These are phyloP conservation scores for Botrytis galanthina DNA, from an alignment of 2,329 filamentous ascomycete genomes.

Conservation along the genomic window DNA sequence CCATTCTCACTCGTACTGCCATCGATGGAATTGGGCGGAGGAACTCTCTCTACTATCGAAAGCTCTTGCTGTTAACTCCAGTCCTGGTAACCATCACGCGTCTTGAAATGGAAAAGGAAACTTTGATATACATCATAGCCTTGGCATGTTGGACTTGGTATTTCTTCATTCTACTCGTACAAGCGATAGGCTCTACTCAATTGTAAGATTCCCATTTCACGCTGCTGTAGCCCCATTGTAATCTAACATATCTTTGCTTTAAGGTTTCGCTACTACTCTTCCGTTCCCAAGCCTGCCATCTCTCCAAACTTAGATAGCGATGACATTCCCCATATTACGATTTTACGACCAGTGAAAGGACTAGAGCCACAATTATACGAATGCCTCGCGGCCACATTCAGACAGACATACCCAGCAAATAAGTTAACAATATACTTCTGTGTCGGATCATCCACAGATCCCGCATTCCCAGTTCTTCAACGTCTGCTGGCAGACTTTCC, in stretches of 20 bases:
- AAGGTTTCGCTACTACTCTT: constrained; percentile 56
- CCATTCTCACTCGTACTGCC: too few species aligned
- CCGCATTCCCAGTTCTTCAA: constrained; percentile 72
- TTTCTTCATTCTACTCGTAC: constrained; percentile 51
- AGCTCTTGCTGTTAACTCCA: background rate
- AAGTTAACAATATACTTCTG: constrained; percentile 82
- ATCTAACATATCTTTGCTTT: constrained; percentile 3
- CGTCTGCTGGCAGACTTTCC: constrained; percentile 73
- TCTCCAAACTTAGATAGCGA: constrained; percentile 51
- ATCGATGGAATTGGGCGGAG: background rate
- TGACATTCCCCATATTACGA: constrained; percentile 76
- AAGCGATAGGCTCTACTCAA: constrained; percentile 54
- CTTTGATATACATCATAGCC: constrained; percentile 41
- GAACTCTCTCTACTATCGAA: background rate
- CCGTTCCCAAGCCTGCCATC: constrained; percentile 47
- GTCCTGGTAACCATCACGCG: background rate
- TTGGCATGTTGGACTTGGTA: constrained; percentile 53
- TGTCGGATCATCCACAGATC: constrained; percentile 70
- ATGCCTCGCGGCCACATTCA: constrained; percentile 83
- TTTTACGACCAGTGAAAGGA: constrained; percentile 91
- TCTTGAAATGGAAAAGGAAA: constrained; percentile 25
- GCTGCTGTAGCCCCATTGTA: background rate
- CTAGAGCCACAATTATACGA: constrained; percentile 88
- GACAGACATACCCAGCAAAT: constrained; percentile 73
- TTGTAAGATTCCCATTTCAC: constrained; percentile 44